Evolutionary conservation across 768 basidiomycete genomes (phyloP), one percentile per base, ranked within the genome.

Genomic region (Leccinum imitatum): DNA sequence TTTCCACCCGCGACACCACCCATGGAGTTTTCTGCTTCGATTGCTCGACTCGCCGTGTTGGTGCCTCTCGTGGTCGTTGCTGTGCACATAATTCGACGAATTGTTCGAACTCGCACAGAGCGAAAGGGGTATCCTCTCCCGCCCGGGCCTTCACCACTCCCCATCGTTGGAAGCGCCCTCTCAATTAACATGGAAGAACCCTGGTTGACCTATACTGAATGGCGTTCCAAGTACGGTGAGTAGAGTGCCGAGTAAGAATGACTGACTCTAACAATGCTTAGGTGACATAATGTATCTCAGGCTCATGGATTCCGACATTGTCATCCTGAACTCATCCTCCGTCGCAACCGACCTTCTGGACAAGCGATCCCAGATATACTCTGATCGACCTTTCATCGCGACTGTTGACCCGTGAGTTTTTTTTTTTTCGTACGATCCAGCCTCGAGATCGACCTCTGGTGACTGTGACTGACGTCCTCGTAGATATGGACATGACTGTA

Each of bases 271-370:
- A 17, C 4, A n/a, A 19, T 15, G 50, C 15, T 15, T 33, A 79
- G 77, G 80, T 48, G 69, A 77, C 0, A 63, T 85, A 6, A 76
- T 85, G 27, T 80, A 80, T 14, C 77, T 80, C 56, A 73, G 74
- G 21, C 69, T 80, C 23, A 78, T 80, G 63, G 82, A 80, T 60
- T 71, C 75, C n/a, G 69, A 69, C 14, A 71, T 77, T 33, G 65
- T 84, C 23, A 65, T 84, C 44, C 61, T 84, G 46, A 84, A 80
- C 65, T 73, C 75, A 25, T 66, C 67, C 21, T 75, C 77, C 56
- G 75, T 71, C 14, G 79, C 75, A 0, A 63, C 68, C 19, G 81
- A 81, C 46, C 73, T 85, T 11, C 69, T 85, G 47, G 80, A 82
- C 47, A 70, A 72, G 37, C 76, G 79, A 6, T 78, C 80, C 9